Evolutionary conservation across 2,329 filamentous ascomycete genomes (phyloP).

Genomic region (Trichoderma asperellum): DNA sequence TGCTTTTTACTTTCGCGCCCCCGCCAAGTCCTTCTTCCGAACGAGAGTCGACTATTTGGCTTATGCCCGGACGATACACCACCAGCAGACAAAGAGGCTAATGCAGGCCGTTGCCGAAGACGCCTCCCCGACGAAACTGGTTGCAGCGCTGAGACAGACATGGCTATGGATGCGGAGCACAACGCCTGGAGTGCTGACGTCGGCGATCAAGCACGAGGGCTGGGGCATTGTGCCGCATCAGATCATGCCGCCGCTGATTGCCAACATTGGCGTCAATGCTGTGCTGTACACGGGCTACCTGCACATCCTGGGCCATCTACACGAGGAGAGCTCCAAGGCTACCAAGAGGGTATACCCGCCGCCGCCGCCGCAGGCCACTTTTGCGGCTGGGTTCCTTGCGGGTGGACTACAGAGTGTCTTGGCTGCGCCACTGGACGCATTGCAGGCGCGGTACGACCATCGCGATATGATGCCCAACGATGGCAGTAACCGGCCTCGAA

Average conservation of each 20-base stretch:
- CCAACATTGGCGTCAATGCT: conserved; percentile 74
- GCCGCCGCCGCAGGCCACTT: conserved; percentile 64
- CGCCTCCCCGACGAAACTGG: conserved; percentile 40
- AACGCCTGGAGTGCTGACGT: conserved; percentile 69
- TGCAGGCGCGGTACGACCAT: conserved; percentile 73
- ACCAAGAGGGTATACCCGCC: conserved; percentile 71
- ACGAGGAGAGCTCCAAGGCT: conserved; percentile 63
- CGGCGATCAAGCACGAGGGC: conserved; percentile 70
- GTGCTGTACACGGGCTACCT: conserved; percentile 78
- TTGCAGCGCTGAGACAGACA: conserved; percentile 45
- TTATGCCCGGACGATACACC: conserved; percentile 58
- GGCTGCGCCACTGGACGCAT: conserved; percentile 74
- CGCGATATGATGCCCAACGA: conserved; percentile 50
- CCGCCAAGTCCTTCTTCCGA: conserved; percentile 90
- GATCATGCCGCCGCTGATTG: conserved; percentile 74
- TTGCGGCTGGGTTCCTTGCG: conserved; percentile 70
- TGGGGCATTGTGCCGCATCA: conserved; percentile 77
- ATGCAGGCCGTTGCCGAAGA: conserved; percentile 44
- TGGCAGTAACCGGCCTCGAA: conserved; percentile 53
- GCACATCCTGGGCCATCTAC: conserved; percentile 66
- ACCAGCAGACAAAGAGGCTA: conserved; percentile 46
- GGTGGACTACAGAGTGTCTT: conserved; percentile 71
- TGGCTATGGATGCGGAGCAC: conserved; percentile 63
- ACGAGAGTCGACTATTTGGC: conserved; percentile 82
- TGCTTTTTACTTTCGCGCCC: conserved; percentile 89